phyloP scores from a whole-genome alignment of 2,329 filamentous ascomycete species.

The Colletotrichum incanum region DNA sequence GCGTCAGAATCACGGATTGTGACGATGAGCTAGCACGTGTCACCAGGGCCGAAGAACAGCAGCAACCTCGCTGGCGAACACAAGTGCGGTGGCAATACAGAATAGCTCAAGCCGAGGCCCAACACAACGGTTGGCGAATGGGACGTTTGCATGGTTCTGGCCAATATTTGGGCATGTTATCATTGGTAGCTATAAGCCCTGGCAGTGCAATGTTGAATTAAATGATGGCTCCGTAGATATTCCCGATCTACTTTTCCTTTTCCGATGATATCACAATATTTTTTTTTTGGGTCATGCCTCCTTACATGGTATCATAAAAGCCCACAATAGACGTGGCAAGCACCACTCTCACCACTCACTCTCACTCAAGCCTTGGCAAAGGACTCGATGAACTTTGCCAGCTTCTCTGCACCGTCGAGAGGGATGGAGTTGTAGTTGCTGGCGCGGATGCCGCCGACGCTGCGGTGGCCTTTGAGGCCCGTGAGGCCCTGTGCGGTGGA shows the following conservation, averaged over 20 bases:
- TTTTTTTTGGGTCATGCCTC: background rate
- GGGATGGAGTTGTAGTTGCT: slow-evolving; percentile 92
- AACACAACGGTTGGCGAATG: background rate
- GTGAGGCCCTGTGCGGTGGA: slow-evolving; percentile 78
- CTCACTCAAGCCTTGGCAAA: slow-evolving; percentile 61
- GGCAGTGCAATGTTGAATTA: slow-evolving; percentile 35
- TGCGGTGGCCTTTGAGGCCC: slow-evolving; percentile 91
- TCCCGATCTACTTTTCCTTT: slow-evolving; percentile 11
- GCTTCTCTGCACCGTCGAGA: slow-evolving; percentile 76
- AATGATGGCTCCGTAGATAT: slow-evolving; percentile 20
- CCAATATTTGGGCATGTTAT: background rate
- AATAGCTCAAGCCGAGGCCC: background rate
- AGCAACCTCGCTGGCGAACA: background rate
- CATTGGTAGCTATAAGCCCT: background rate
- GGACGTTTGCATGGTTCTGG: background rate
- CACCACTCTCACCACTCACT: background rate
- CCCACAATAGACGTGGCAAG: background rate
- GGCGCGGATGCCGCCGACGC: slow-evolving; percentile 87
- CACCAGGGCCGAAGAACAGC: background rate
- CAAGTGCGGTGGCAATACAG: no score
- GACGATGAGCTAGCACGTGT: background rate
- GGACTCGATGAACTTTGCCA: slow-evolving; percentile 73
- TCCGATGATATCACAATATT: background rate
- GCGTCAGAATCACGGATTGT: background rate
- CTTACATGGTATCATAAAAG: slow-evolving; percentile 36